Evolutionary conservation across 805 yeast species (phyloP).

Genomic region (Metschnikowia hibisci): DNA sequence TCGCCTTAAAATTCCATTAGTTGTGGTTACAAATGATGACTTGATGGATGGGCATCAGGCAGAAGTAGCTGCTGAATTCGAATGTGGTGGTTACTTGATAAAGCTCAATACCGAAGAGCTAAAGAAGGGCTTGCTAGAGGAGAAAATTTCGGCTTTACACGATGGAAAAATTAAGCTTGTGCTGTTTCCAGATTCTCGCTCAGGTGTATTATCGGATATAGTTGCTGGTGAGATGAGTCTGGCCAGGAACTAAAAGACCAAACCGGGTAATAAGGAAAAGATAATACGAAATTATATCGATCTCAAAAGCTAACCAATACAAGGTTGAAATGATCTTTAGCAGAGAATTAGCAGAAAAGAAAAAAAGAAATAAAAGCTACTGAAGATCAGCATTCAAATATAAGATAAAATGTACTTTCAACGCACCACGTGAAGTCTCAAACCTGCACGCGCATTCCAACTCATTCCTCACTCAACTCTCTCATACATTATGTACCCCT

Average conservation of each 20-base stretch:
- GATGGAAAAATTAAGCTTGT: slow-evolving; percentile 8
- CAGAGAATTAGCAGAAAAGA: no score
- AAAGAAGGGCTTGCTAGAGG: slow-evolving; percentile 6
- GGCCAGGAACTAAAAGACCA: no score
- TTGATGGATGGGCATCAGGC: slow-evolving; percentile 43
- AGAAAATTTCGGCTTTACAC: slow-evolving; percentile 7
- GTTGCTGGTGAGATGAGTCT: slow-evolving; percentile 8
- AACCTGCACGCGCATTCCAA: no score
- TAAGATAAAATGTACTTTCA: no score
- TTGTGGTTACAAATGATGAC: slow-evolving; percentile 65
- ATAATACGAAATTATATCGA: no score
- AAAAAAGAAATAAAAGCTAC: no score
- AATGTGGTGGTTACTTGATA: slow-evolving; percentile 8
- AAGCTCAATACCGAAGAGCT: slow-evolving; percentile 8
- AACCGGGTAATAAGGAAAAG: no score
- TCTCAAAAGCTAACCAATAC: no score
- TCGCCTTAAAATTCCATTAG: slow-evolving; percentile 49
- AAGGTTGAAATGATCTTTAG: no score
- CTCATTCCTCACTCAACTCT: not conserved
- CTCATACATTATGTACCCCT: slow-evolving; percentile 9
- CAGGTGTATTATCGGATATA: slow-evolving; percentile 8
- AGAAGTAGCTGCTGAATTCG: slow-evolving; percentile 17
- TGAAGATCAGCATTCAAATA: no score
- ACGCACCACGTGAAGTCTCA: no score
- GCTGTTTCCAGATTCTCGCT: slow-evolving; percentile 12